A percentile compares a stretch with the other conserved stretches of the same genome.
phyloP scores from a whole-genome alignment of 306 rosid species.

The Lupinus albus region DNA sequence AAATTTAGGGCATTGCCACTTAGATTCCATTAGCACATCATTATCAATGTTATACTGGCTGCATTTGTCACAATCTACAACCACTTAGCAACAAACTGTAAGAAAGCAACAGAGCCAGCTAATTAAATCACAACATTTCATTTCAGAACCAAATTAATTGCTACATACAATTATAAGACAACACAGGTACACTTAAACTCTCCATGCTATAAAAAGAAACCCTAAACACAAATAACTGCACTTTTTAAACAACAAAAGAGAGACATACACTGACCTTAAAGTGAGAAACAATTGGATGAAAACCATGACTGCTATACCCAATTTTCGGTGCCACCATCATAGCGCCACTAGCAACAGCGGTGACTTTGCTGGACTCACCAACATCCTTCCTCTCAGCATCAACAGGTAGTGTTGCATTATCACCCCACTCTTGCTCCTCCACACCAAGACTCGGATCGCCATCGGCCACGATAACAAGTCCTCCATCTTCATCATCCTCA shows the following conservation, averaged over 20 bases:
- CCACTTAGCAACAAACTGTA: conserved; percentile 5
- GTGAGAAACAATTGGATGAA: conserved; percentile 96
- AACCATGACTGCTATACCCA: conserved; percentile 83
- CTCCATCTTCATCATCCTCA: conserved; percentile 68
- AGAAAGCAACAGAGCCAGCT: conserved; percentile 27
- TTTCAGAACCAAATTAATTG: conserved; percentile 34
- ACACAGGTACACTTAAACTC: conserved; percentile 44
- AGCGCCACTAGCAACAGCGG: not conserved
- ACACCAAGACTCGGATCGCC: conserved; percentile 61
- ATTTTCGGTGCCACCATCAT: conserved; percentile 51
- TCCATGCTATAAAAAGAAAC: conserved; percentile 29
- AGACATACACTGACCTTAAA: conserved; percentile 79
- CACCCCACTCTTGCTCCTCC: conserved; percentile 91
- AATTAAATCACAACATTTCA: conserved; percentile 42
- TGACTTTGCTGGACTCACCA: conserved; percentile 58
- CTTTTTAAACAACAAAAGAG: conserved; percentile 49
- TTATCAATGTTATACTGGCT: not conserved
- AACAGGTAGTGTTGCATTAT: conserved; percentile 47
- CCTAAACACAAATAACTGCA: conserved; percentile 44
- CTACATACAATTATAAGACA: conserved; percentile 44
- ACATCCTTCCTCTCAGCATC: conserved; percentile 86
- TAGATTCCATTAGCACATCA: conserved; percentile 4
- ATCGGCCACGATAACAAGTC: conserved; percentile 69
- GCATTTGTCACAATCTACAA: conserved; percentile 28
- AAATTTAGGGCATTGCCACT: not conserved